A percentile compares a stretch with the other conserved stretches of the same genome.
phyloP scores from a whole-genome alignment of 176 grass and related monocot species.

The Phyllostachys edulis region DNA sequence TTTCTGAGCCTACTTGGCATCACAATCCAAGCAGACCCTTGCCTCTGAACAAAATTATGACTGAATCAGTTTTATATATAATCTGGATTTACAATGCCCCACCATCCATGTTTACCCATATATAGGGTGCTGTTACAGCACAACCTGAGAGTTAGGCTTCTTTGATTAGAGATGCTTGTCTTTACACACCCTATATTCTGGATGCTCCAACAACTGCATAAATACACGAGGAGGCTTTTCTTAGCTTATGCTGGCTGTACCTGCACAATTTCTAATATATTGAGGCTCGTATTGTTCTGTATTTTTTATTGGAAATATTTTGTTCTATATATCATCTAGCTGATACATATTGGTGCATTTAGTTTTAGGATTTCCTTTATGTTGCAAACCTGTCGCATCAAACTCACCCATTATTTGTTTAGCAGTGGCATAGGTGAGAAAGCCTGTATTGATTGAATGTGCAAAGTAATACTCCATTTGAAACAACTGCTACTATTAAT shows the following conservation, averaged over 20 bases:
- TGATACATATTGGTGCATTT: neutral
- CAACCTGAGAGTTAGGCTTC: neutral
- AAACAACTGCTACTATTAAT: neutral
- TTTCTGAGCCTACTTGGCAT: neutral
- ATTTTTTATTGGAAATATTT: neutral
- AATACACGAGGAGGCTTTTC: neutral
- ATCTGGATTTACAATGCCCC: neutral
- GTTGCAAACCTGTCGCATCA: neutral
- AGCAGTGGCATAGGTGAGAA: neutral
- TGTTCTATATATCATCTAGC: neutral
- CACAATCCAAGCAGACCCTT: neutral
- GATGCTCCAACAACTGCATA: neutral
- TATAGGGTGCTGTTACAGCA: neutral
- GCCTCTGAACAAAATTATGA: neutral
- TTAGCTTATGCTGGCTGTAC: neutral
- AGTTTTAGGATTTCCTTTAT: slow-evolving; percentile 7
- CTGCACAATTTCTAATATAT: neutral
- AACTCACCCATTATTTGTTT: neutral
- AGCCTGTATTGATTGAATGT: neutral
- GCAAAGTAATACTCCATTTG: neutral
- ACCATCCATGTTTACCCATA: neutral
- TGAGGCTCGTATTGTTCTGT: neutral
- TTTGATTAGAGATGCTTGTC: neutral
- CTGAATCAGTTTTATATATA: neutral
- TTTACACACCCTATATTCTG: neutral